Base-by-base conservation (phyloP, 768 basidiomycete genomes). In the Russula ochroleuca region DNA sequence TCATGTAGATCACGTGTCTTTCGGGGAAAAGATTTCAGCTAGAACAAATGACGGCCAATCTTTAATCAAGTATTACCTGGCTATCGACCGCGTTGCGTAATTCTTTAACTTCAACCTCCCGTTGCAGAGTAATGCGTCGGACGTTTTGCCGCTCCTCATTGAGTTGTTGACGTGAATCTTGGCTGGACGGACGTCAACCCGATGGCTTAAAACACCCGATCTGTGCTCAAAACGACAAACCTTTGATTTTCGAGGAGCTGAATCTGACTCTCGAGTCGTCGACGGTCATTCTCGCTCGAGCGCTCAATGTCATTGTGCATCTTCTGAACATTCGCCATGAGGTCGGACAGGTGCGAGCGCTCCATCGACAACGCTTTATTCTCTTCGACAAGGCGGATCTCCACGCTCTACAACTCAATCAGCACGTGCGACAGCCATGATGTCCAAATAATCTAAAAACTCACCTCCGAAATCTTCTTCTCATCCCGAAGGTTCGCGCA, bases 401-500 rank as follows among this genome's bases (percentile, higher is more conserved):
- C 92, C 37, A 90, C 82, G 66, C 83, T 84, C 93, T 94, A 66
- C 9, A 28, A 19, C 21, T 37, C 31, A 40, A 10, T 61, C 57
- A 61, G 47, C 50, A 23, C 13, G 1, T 8, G 10, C n/a, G 14
- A 11, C 2, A 40, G 3, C 13, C 9, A 19, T 52, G 5, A 43
- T 55, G 8, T 57, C 31, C n/a, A 62, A 11, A 4, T 5, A 40
- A 38, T 33, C 38, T 1, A 17, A 71, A 33, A 1, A 13, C 81
- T 37, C 57, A 91, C 93, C 86, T 92, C 91, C 88, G 90, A 93
- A 40, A 95, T 90, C 70, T 85, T 88, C 78, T 93, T 95, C 81
- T 98, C 96, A 0, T 94, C 94, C 48, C 89, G 85, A 19, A 97
- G 81, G 72, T 92, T 95, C 2, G 91, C 89, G 67, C 80, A 83